Base-by-base conservation (phyloP, 495 filamentous ascomycete species). In the Echria macrotheca region DNA sequence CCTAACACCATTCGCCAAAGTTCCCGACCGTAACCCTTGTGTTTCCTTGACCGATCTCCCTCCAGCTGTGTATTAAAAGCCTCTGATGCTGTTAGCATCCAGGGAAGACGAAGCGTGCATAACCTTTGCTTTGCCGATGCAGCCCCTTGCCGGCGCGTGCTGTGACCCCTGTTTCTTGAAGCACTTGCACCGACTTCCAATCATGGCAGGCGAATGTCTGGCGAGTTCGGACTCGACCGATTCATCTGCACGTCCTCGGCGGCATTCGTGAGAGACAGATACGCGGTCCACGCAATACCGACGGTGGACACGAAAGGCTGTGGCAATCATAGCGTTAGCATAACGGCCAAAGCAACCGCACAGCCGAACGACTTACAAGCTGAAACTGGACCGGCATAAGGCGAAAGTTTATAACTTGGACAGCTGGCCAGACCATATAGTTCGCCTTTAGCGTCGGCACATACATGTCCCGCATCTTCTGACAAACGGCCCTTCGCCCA, bases 271-370 rank as follows among this genome's bases (percentile, higher is more conserved):
- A 99, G 77, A 0, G 91, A 96, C 21, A 99, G 80, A 64, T 96
- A 99, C 18, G 89, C 91, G n/a, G 94, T 99, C 94, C 94, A 99
- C 38, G 89, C 90, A 56, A 99, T 96, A 76, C 94, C 94, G 47
- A 99, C 71, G 21, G 87, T 91, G 3, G 91, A 96, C 10, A 96
- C 94, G 63, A 99, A 96, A 2, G 94, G 94, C 93, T 97, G 53
- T 29, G 21, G n/a, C 1, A 14, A 3, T 37, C 15, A 18, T 37
- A 37, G 52, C 25, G 7, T 12, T 24, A 15, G 23, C 5, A 23
- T n/a, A n/a, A n/a, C n/a, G n/a, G n/a, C n/a, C n/a, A n/a, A n/a
- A n/a, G n/a, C n/a, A n/a, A n/a, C n/a, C n/a, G n/a, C n/a, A n/a
- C n/a, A n/a, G n/a, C n/a, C n/a, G n/a, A n/a, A n/a, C 47, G 51